Conservation (phyloP, 1,284 basidiomycete genomes). For the Puccinia coronata region DNA sequence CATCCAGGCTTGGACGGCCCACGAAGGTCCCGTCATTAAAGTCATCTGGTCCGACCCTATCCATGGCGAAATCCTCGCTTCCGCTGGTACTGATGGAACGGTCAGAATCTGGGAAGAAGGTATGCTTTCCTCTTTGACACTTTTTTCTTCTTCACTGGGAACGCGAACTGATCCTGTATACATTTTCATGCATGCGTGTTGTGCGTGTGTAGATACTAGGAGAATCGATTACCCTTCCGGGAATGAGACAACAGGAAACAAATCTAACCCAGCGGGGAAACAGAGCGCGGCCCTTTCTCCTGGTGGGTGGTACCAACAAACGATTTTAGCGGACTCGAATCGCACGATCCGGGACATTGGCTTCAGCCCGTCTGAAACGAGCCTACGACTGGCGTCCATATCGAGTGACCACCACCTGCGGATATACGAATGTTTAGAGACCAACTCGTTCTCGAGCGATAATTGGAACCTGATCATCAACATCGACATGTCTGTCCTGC, state of each 20-base stretch:
- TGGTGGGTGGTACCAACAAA: conserved; percentile 67
- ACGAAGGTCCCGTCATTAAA: conserved; percentile 41
- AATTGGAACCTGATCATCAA: conserved; percentile 79
- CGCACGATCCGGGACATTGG: conserved; percentile 80
- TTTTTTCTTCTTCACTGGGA: not conserved
- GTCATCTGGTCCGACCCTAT: conserved; percentile 49
- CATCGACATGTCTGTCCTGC: conserved; percentile 68
- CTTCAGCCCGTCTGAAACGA: conserved; percentile 80
- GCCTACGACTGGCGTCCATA: conserved; percentile 68
- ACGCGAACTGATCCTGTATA: not conserved
- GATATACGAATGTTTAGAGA: conserved; percentile 85
- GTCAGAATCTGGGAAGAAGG: conserved; percentile 47
- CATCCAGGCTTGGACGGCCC: conserved; percentile 42
- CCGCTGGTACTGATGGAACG: conserved; percentile 33
- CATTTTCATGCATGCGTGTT: not conserved
- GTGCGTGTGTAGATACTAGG: conserved; percentile 20
- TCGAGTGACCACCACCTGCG: conserved; percentile 81
- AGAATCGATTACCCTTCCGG: conserved; percentile 3
- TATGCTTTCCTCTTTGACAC: not conserved
- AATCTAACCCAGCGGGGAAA: not conserved
- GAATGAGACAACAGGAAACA: not conserved
- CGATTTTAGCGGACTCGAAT: conserved; percentile 75
- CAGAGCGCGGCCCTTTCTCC: not conserved
- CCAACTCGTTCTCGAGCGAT: conserved; percentile 62
- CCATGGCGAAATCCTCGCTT: conserved; percentile 42